Evolutionary conservation across 164 flowering plant genomes (phyloP), one percentile per base, ranked within the genome.

Genomic region (Houttuynia cordata): DNA sequence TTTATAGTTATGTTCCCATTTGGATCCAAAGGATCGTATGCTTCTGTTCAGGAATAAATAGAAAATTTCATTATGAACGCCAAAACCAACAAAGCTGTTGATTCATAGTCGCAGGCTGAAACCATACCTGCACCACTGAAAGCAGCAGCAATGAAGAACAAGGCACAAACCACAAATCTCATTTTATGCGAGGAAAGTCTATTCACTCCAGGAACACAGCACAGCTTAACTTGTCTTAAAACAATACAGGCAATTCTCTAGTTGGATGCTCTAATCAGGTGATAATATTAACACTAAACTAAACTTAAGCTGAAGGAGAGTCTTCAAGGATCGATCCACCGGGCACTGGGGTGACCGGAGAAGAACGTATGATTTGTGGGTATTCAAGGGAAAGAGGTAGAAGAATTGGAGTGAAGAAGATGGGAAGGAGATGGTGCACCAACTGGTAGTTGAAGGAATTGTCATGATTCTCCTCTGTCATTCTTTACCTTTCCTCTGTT

Each of bases 11-110:
- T 69, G 69, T 80, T 83, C 20, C 84, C 87, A 37, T 41, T 77
- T 0, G 87, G 87, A 65, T 83, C 87, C 72, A 83, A 55, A 8
- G 76, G 71, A 68, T 83, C 84, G 60, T 78, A 80, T 20, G 87
- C 84, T 57, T 23, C 87, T 83, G 40, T 18, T n/a, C 42, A 53
- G 14, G 8, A 54, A 51, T 25, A 60, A 53, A 2, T 14, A 6
- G 62, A 10, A 47, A 30, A 30, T 1, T 25, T 25, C 34, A 30
- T 13, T 37, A 30, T 17, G 22, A 30, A 34, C 20, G 45, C 13
- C 37, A 37, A 30, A 24, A 8, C 20, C 57, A 54, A 24, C 34
- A 54, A 24, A 54, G n/a, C 30, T 4, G 13, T 49, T 18, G 1
- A 54, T 12, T 21, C 51, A 9, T 14, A 19, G 45, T 60, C 21